A percentile compares a stretch with the other conserved stretches of the same genome.
These are phyloP conservation scores for Wallacemonas sp. DNA, from an alignment of 208 protist genomes.

Conservation along the genomic window DNA sequence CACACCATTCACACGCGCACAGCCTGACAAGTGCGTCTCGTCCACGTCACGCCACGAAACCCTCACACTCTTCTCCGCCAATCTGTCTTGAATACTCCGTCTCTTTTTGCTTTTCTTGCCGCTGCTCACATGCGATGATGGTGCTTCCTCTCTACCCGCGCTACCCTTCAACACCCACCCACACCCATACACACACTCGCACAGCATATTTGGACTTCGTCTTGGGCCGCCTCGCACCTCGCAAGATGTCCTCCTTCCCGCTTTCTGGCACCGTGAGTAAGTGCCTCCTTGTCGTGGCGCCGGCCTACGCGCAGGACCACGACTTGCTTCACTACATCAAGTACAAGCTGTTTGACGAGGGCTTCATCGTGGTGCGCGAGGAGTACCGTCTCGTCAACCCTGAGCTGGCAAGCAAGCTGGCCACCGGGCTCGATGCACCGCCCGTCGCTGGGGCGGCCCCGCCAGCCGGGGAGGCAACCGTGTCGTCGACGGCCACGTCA, in stretches of 20 bases:
- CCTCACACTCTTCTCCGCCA: too few species aligned
- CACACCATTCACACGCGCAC: too few species aligned
- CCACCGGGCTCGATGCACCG: neutral
- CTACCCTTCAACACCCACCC: slow-evolving; percentile 1
- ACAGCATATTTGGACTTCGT: slow-evolving; percentile 2
- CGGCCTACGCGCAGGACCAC: slow-evolving; percentile 43
- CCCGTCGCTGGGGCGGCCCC: too few species aligned
- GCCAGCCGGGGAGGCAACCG: slow-evolving; percentile 12
- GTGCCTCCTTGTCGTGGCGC: slow-evolving; percentile 55
- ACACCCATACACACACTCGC: slow-evolving; percentile 1
- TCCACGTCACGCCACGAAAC: too few species aligned
- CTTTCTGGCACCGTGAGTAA: slow-evolving; percentile 70
- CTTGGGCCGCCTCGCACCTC: neutral
- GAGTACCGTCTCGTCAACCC: slow-evolving; percentile 77
- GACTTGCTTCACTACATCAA: slow-evolving; percentile 78
- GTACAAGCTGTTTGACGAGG: slow-evolving; percentile 76
- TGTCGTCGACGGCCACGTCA: slow-evolving; percentile 16
- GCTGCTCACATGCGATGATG: too few species aligned
- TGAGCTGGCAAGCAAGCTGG: slow-evolving; percentile 66
- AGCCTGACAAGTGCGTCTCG: too few species aligned
- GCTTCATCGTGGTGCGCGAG: slow-evolving; percentile 83
- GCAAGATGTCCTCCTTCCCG: slow-evolving; percentile 12
- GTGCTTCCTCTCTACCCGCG: too few species aligned
- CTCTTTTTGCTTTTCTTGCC: too few species aligned
- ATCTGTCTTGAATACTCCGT: too few species aligned